Evolutionary conservation across 2,329 filamentous ascomycete genomes (phyloP).

Genomic region (Aspergillus hiratsukae): DNA sequence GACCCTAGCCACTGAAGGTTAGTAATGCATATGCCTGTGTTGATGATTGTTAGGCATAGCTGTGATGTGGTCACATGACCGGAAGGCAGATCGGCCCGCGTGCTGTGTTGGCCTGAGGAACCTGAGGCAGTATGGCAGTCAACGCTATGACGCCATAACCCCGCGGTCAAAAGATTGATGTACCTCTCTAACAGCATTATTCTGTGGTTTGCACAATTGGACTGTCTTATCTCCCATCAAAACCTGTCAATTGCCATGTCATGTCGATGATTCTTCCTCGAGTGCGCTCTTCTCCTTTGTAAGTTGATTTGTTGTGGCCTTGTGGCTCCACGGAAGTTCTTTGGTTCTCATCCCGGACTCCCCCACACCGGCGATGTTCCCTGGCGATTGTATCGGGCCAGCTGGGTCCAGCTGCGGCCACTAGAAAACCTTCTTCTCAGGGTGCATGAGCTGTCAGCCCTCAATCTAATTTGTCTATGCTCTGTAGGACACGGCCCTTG

Average conservation of each 20-base stretch:
- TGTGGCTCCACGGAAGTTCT: neutral
- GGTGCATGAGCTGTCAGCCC: conserved; percentile 7
- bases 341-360: conserved; percentile 1
- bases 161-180: neutral
- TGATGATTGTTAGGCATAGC: neutral
- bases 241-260: neutral
- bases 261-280: conserved; percentile 4
- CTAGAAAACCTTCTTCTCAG: conserved; percentile 1
- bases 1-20: neutral
- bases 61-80: neutral
- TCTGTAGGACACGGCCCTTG: conserved; percentile 8
- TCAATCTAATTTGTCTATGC: conserved; percentile 8
- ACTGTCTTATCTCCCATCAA: neutral
- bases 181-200: neutral
- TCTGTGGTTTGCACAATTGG: neutral
- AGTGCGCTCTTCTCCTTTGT: conserved; percentile 1
- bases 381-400: neutral
- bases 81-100: neutral
- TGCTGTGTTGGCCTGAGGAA: neutral
- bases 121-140: neutral
- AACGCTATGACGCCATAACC: neutral
- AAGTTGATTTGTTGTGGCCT: neutral
- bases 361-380: conserved; percentile 1
- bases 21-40: neutral
- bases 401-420: neutral